Conservation (phyloP, 176 grass and related monocot species). For the Dendrocalamus sinicus region DNA sequence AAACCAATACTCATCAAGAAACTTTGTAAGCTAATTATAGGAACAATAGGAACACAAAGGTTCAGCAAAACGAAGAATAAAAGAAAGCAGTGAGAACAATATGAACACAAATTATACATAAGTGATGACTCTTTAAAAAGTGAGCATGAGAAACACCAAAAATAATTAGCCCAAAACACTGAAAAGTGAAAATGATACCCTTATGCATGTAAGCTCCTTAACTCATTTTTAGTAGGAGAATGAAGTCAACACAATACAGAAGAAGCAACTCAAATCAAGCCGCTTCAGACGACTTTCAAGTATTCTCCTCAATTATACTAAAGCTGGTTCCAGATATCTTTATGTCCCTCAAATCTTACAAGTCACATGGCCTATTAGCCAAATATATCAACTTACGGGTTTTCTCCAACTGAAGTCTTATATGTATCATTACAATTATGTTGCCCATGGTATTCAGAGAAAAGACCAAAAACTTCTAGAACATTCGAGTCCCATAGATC, state of each 20-base stretch:
- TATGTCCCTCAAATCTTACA: slow-evolving; percentile 13
- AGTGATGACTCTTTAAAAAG: not conserved
- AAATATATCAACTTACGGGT: too few species aligned
- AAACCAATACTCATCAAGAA: too few species aligned
- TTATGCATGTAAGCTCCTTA: slow-evolving; percentile 4
- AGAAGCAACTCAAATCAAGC: not conserved
- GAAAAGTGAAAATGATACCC: slow-evolving; percentile 1
- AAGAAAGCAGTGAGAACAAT: too few species aligned
- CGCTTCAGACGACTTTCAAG: not conserved
- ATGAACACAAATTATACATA: too few species aligned
- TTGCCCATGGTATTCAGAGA: too few species aligned
- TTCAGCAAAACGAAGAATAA: too few species aligned
- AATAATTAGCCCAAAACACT: not conserved
- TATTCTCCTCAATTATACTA: not conserved
- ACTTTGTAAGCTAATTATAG: too few species aligned
- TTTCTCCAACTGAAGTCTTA: too few species aligned
- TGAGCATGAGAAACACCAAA: slow-evolving; percentile 8
- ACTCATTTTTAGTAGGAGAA: slow-evolving; percentile 16
- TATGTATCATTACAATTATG: too few species aligned
- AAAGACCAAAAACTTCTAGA: too few species aligned
- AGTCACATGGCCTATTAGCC: not conserved
- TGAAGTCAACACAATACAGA: not conserved
- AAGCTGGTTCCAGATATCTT: not conserved
- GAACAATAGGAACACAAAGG: too few species aligned
- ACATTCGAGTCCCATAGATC: too few species aligned